Evolutionary conservation across 2,329 filamentous ascomycete species (phyloP).

Genomic region (Hyphodiscus sp.): DNA sequence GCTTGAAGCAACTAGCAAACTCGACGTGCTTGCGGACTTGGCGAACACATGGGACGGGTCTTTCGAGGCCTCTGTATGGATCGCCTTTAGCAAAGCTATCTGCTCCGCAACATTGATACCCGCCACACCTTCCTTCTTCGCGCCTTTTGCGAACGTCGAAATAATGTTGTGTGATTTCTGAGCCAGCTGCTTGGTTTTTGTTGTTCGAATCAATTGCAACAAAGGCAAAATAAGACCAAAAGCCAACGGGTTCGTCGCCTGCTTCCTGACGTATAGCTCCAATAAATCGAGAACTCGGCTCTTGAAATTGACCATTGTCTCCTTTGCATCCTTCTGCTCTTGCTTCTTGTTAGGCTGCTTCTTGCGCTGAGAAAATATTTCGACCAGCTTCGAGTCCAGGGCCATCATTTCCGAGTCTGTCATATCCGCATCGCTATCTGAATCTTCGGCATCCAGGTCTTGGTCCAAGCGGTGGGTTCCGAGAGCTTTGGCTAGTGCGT

Average conservation of each 20-base stretch:
- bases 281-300: constrained; percentile 85
- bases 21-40: constrained; percentile 67
- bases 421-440: constrained; percentile 73
- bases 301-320: constrained; percentile 91
- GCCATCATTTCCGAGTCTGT: constrained; percentile 93
- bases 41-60: constrained; percentile 64
- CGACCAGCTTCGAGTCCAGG: constrained; percentile 73
- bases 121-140: constrained; percentile 38
- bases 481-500: constrained; percentile 70
- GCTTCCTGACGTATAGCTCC: constrained; percentile 75
- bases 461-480: constrained; percentile 62
- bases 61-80: constrained; percentile 62
- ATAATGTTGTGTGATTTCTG: constrained; percentile 69
- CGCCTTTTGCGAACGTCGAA: constrained; percentile 59
- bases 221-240: constrained; percentile 70
- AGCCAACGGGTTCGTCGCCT: constrained; percentile 60
- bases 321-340: constrained; percentile 79
- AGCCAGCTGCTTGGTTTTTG: constrained; percentile 66
- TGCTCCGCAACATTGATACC: constrained; percentile 36
- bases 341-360: constrained; percentile 66
- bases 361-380: constrained; percentile 75
- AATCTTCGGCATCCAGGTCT: constrained; percentile 45
- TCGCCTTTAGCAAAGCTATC: constrained; percentile 48
- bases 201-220: constrained; percentile 69
- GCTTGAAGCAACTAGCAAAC: constrained; percentile 58